phyloP scores from a whole-genome alignment of 2,329 filamentous ascomycete genomes.

The Periglandula ipomoeae region DNA sequence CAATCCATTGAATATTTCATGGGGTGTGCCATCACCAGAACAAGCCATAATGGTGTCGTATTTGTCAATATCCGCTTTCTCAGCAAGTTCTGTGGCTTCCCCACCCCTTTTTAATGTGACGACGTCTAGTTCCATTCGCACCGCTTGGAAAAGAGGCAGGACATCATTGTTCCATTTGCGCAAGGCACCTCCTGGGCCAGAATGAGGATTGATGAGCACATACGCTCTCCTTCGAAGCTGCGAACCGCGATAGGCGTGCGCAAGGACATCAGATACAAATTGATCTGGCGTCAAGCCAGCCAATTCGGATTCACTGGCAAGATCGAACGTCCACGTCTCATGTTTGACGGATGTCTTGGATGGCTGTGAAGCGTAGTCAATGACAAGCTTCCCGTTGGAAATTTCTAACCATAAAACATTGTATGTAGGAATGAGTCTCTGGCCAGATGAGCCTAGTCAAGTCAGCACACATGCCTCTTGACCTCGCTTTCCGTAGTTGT shows the following conservation, averaged over 20 bases:
- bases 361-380: constrained; percentile 60
- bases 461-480: neutral
- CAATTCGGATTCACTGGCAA: constrained; percentile 23
- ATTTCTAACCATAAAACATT: constrained; percentile 77
- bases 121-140: constrained; percentile 66
- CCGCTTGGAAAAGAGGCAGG: constrained; percentile 74
- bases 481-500: too few relatives aligned
- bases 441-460: constrained; percentile 15
- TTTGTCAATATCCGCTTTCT: constrained; percentile 64
- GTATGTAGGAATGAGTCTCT: constrained; percentile 58
- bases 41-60: constrained; percentile 84
- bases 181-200: constrained; percentile 68
- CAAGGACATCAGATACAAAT: constrained; percentile 59
- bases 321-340: constrained; percentile 44
- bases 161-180: constrained; percentile 68
- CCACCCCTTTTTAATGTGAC: constrained; percentile 62
- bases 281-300: constrained; percentile 33
- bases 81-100: constrained; percentile 69
- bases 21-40: constrained; percentile 83
- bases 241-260: constrained; percentile 60
- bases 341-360: constrained; percentile 53
- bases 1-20: constrained; percentile 93
- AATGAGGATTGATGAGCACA: constrained; percentile 83
- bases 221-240: constrained; percentile 70
- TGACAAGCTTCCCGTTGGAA: constrained; percentile 48